Evolutionary conservation across 768 basidiomycete genomes (phyloP), one percentile per base, ranked within the genome.

Genomic region (Hypholoma fasciculare): DNA sequence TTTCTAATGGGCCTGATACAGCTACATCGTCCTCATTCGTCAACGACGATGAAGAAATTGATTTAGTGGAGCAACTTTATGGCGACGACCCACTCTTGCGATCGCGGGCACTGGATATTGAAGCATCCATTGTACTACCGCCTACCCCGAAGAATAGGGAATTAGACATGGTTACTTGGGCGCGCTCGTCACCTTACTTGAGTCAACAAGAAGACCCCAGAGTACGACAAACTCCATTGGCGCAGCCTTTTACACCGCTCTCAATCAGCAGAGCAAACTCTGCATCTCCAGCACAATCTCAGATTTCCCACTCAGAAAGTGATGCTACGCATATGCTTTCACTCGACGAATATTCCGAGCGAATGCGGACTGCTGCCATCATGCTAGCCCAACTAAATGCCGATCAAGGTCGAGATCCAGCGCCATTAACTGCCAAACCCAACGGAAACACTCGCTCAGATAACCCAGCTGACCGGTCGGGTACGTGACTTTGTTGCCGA

Each of bases 361-460:
- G 97, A 51, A 99, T 99, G 97, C 87, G 94, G 7, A 97, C 95
- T 9, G 97, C 97, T 9, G 97, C 97, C 9, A 89, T 98, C 61
- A 98, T 99, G 97, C 87, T 99, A 27, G 88, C 97, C 1, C 97
- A 99, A 72, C 82, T 99, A 49, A 97, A 95, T 65, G 88, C 94
- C 1, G 92, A 82, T 65, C 78, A 90, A 51, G 76, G 82, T 30
- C 82, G 84, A 61, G 88, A 90, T 57, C 43, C 69, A 61, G 46
- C 66, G 7, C 68, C 58, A 42, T 42, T 56, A 30, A 52, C 61
- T 23, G 65, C 53, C 23, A 69, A 67, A 58, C 36, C 48, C 14
- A 65, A 68, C 49, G 67, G 58, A 2, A 54, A 61, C 43, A 48
- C 63, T 14, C 59, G 61, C 36, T 63, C 44, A 61, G 71, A 59